These are phyloP conservation scores for Debaryomyces sp. DNA, from an alignment of 1,139 yeast species.

Conservation along the genomic window DNA sequence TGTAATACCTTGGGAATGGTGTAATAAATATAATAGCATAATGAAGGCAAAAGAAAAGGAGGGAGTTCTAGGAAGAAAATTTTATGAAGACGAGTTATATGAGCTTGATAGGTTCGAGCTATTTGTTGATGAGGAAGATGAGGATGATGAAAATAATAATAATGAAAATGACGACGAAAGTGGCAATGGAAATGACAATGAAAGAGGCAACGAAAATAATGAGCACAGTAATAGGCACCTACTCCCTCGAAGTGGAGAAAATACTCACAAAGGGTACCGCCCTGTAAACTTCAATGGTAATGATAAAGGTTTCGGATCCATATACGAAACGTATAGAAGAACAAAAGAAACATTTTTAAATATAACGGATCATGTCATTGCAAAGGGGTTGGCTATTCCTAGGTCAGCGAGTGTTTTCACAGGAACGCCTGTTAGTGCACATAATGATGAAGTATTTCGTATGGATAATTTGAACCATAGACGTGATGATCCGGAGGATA, in stretches of 20 bases:
- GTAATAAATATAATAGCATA: slow-evolving; percentile 63
- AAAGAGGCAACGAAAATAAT: background rate
- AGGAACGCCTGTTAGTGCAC: background rate
- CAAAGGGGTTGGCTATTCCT: slow-evolving; percentile 64
- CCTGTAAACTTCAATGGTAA: background rate
- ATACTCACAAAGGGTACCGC: background rate
- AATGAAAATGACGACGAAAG: slow-evolving; percentile 10
- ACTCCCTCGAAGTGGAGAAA: background rate
- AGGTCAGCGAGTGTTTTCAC: slow-evolving; percentile 50
- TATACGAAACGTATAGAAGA: slow-evolving; percentile 20
- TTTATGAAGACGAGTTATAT: slow-evolving; percentile 68
- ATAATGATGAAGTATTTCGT: background rate
- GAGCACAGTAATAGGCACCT: background rate
- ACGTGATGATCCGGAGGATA: background rate
- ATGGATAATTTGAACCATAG: background rate
- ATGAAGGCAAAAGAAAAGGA: slow-evolving; percentile 71
- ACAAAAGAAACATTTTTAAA: slow-evolving; percentile 42
- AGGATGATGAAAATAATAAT: slow-evolving; percentile 16
- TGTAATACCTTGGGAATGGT: slow-evolving; percentile 88
- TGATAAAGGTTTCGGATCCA: background rate
- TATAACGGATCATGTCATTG: slow-evolving; percentile 57
- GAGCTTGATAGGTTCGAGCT: slow-evolving; percentile 48
- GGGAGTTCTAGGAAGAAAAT: slow-evolving; percentile 78
- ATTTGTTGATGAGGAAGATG: slow-evolving; percentile 38
- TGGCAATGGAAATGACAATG: slow-evolving; percentile 4